Percentiles rank a stretch among this genome's conserved stretches.
These are phyloP conservation scores for Micractinium conductrix DNA, from an alignment of 139 green algal genomes.

Conservation along the genomic window DNA sequence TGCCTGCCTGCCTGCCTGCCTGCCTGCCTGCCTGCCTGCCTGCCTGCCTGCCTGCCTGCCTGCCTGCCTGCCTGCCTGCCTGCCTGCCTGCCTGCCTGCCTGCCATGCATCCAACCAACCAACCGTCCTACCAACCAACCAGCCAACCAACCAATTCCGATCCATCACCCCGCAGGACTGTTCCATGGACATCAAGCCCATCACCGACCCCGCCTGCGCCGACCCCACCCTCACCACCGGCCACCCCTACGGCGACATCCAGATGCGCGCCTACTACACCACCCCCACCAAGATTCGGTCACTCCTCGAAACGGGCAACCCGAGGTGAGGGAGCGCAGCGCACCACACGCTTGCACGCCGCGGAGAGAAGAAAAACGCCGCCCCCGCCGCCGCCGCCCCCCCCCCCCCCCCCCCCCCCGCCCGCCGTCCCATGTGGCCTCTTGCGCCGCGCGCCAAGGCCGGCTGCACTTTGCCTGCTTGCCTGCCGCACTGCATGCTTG, in stretches of 20 bases:
- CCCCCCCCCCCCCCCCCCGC: no score
- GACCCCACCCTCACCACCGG: neutral
- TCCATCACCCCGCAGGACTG: neutral
- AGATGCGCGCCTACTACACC: neutral
- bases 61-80: no score
- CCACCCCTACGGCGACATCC: neutral
- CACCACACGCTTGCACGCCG: no score
- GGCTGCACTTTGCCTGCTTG: no score
- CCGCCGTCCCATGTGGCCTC: neutral
- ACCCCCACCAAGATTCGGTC: neutral
- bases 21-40: neutral
- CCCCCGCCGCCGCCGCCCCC: no score
- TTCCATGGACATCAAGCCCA: neutral
- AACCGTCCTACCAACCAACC: neutral
- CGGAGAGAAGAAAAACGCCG: no score
- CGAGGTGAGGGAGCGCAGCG: neutral
- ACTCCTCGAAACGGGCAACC: neutral
- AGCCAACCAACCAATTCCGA: neutral
- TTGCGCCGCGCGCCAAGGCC: no score
- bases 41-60: no score
- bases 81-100: neutral
- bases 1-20: neutral
- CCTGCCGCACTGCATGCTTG: no score
- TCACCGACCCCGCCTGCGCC: neutral
- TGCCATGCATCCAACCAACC: neutral